A percentile compares a stretch with the other conserved stretches of the same genome.
Evolutionary conservation across 495 filamentous ascomycete species (phyloP).

Genomic region (Tetracladium marchalianum): DNA sequence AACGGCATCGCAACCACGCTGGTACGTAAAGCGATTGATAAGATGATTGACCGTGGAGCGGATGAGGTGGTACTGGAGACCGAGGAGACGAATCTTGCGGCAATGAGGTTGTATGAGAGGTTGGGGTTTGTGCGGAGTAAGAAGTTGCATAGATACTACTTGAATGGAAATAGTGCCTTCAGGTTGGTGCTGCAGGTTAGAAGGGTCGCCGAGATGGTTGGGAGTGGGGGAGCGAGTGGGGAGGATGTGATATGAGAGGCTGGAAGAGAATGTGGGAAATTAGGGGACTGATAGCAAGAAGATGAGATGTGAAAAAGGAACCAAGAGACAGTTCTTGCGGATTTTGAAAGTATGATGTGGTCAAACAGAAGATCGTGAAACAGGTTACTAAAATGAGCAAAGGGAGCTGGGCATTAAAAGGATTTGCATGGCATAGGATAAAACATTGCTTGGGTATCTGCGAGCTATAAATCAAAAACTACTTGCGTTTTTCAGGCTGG

Average conservation of each 20-base stretch:
- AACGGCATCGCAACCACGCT: constrained; percentile 85
- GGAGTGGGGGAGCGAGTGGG: constrained; percentile 1
- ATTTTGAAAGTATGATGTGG: neutral
- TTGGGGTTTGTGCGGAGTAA: constrained; percentile 91
- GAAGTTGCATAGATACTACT: constrained; percentile 87
- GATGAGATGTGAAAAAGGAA: neutral
- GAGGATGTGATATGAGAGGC: neutral
- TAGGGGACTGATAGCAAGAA: neutral
- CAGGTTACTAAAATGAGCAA: neutral
- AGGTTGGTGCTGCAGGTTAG: constrained; percentile 78
- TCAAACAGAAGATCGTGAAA: neutral
- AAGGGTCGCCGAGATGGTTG: constrained; percentile 18
- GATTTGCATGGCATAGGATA: neutral
- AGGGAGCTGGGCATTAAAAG: neutral
- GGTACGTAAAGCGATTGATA: constrained; percentile 84
- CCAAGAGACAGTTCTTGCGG: neutral
- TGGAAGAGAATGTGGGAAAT: neutral
- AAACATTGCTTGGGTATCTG: neutral
- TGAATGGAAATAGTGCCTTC: constrained; percentile 94
- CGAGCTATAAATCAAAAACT: no score
- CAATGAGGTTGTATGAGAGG: constrained; percentile 87
- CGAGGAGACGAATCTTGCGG: constrained; percentile 86
- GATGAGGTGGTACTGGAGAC: constrained; percentile 97
- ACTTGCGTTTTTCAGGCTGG: no score
- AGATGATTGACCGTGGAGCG: constrained; percentile 73